Evolutionary conservation across 2,329 filamentous ascomycete genomes (phyloP), one percentile per base, ranked within the genome.

Genomic region (Sphaerulina vaccinii): DNA sequence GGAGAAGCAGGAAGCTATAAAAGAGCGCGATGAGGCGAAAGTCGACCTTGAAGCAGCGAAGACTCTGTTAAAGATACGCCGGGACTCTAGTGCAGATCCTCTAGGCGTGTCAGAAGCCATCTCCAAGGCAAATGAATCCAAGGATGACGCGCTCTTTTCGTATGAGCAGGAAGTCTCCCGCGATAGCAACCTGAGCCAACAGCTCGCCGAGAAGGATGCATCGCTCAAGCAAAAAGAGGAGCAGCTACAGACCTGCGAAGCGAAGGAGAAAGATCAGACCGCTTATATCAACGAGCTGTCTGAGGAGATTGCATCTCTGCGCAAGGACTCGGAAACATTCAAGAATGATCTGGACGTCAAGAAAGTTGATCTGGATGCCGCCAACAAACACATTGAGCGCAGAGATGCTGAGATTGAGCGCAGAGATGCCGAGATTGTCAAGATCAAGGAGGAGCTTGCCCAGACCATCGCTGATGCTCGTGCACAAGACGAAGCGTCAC

Each of bases 121-220:
- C n/a, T 11, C 32, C 40, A 56, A 50, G 16, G 24, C 49, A 8
- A 23, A 51, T 5, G 37, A 41, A 9, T 29, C 48, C 11, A 35
- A 54, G 19, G 48, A 54, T 19, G 87, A 91, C 58, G 88, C 95
- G 42, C 87, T 96, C 71, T 96, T 96, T 71, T 96, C 90, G 0
- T 95, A 90, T 62, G 91, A 97, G 52, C 86, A 86, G 44, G 92
- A 97, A 70, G 46, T 60, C 13, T 56, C 56, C 11, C 41, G 35
- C 15, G 55, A 45, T 13, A 37, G 85, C 9, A 79, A 82, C 39
- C 84, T 92, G 68, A 81, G 92, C 23, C 78, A 82, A 46, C 79
- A 77, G 52, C 64, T 65, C 44, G 51, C 59, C 5, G 79, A 82
- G 38, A 85, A 92, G 68, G 82, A 93, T 23, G 79, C 83, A 44